A percentile compares a stretch with the other conserved stretches of the same genome.
Evolutionary conservation across 306 rosid species (phyloP).

Genomic region (Cucumis melo): DNA sequence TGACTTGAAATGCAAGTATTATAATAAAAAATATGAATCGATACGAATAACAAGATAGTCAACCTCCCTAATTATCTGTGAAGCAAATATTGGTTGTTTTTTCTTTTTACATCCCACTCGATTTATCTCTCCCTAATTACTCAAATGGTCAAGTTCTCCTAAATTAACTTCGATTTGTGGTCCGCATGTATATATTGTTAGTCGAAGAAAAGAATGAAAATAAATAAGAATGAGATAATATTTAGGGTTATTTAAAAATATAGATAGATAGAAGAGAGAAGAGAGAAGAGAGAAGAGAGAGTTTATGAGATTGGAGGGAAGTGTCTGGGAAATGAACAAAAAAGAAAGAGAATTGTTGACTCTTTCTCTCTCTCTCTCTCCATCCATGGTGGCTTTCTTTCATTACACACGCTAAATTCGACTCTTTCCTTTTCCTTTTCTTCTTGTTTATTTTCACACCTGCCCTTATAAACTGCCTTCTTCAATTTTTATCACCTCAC

Average conservation of each 20-base stretch:
- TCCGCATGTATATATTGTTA: neutral
- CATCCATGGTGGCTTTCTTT: conserved; percentile 9
- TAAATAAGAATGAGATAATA: too few species aligned
- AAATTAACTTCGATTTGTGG: too few species aligned
- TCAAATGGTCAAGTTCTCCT: rapidly evolving
- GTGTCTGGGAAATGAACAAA: conserved; percentile 12
- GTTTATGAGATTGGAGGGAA: conserved; percentile 9
- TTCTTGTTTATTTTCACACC: neutral
- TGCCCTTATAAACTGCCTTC: neutral
- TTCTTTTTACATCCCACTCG: too few species aligned
- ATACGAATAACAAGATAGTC: too few species aligned
- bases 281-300: neutral
- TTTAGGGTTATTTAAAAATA: neutral
- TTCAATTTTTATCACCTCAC: neutral
- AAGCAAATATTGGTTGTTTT: too few species aligned
- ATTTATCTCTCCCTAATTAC: too few species aligned
- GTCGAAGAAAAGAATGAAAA: too few species aligned
- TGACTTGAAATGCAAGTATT: too few species aligned
- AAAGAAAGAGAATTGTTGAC: neutral
- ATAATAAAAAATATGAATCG: too few species aligned
- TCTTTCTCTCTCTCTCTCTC: too few species aligned
- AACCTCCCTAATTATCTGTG: too few species aligned
- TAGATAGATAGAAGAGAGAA: neutral
- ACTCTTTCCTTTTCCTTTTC: conserved; percentile 8
- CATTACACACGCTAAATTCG: conserved; percentile 8